phyloP scores from a whole-genome alignment of 163 green algal species.

The Picocystis sp. region DNA sequence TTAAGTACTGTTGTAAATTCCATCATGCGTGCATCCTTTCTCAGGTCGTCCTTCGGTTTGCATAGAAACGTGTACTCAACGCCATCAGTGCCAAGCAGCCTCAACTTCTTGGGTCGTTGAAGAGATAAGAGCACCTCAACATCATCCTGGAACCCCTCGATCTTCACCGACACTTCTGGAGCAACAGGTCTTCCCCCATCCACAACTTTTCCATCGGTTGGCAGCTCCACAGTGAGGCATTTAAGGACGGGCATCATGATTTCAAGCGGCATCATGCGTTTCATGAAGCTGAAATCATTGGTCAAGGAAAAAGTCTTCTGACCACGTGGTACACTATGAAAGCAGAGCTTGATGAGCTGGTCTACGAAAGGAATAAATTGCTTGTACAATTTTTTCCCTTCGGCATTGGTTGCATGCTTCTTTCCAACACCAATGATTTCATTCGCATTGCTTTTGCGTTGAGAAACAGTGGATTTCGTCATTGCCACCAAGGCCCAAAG shows the following conservation, averaged over 20 bases:
- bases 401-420: slow-evolving; percentile 7
- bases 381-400: slow-evolving; percentile 13
- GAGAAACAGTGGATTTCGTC: slow-evolving; percentile 33
- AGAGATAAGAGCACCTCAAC: slow-evolving; percentile 61
- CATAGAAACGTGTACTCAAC: slow-evolving; percentile 62
- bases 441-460: slow-evolving; percentile 29
- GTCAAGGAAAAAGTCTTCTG: slow-evolving; percentile 9
- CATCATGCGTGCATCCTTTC: slow-evolving; percentile 92
- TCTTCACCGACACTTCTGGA: slow-evolving; percentile 15
- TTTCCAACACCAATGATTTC: slow-evolving; percentile 14
- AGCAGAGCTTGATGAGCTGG: slow-evolving; percentile 62
- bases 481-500: slow-evolving; percentile 65
- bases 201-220: slow-evolving; percentile 8
- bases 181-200: slow-evolving; percentile 15
- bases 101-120: slow-evolving; percentile 81
- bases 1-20: slow-evolving; percentile 78
- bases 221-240: slow-evolving; percentile 21
- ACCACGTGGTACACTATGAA: slow-evolving; percentile 9
- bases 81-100: slow-evolving; percentile 57
- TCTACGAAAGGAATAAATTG: slow-evolving; percentile 47
- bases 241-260: slow-evolving; percentile 7
- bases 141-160: slow-evolving; percentile 55
- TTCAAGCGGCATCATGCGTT: slow-evolving; percentile 27
- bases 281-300: slow-evolving; percentile 22
- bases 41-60: slow-evolving; percentile 87